These are phyloP conservation scores for Nissolia schottii DNA, from an alignment of 306 rosid genomes.

Conservation along the genomic window DNA sequence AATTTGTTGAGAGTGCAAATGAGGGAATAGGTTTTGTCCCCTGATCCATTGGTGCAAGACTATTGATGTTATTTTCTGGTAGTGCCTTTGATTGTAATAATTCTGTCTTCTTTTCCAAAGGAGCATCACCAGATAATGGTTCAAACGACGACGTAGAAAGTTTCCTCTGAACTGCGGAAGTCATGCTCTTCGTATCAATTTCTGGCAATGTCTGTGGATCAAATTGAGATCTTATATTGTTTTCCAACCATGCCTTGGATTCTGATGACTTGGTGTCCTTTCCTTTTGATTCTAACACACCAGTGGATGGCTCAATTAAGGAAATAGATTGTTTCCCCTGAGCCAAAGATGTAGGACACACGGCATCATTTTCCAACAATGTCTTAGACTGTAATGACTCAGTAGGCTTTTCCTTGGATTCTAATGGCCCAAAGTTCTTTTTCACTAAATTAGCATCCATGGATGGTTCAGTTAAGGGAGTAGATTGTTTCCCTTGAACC, in stretches of 20 bases:
- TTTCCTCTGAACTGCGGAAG: conserved; percentile 10
- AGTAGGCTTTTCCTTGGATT: conserved; percentile 3
- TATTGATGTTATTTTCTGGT: conserved; percentile 24
- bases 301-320: background rate
- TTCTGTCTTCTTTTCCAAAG: background rate
- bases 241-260: conserved; percentile 5
- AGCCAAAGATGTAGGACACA: background rate
- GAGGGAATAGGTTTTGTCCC: conserved; percentile 26
- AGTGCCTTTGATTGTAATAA: background rate
- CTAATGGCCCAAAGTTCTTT: conserved; percentile 5
- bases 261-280: conserved; percentile 16
- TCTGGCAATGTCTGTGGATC: conserved; percentile 13
- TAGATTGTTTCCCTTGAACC: conserved; percentile 28
- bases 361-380: background rate
- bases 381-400: conserved; percentile 7
- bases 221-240: background rate
- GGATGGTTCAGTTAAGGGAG: conserved; percentile 12
- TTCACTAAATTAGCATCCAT: background rate
- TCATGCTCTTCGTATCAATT: background rate
- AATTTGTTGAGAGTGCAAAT: conserved; percentile 15
- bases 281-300: conserved; percentile 10
- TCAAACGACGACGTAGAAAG: conserved; percentile 4
- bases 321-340: conserved; percentile 14
- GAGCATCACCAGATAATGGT: conserved; percentile 13
- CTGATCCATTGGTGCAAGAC: background rate